phyloP scores from a whole-genome alignment of 805 yeast genomes.

The Sungouiozyma intestinalis region DNA sequence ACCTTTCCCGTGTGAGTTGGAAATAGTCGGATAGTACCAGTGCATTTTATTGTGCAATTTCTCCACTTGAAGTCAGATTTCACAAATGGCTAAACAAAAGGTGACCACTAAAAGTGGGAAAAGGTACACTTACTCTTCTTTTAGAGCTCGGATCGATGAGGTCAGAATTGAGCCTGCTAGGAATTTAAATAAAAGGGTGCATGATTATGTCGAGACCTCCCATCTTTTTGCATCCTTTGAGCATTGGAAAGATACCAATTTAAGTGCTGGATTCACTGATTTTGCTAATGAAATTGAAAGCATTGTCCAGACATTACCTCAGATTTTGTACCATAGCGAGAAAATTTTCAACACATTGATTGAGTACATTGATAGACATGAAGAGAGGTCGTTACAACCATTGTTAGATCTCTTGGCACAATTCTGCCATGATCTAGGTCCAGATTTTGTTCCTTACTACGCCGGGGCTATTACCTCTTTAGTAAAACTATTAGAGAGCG shows the following conservation, averaged over 20 bases:
- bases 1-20: background rate
- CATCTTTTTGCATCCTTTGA: conserved; percentile 70
- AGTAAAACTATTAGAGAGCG: conserved; percentile 33
- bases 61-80: no score
- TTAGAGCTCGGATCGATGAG: conserved; percentile 73
- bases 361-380: conserved; percentile 41
- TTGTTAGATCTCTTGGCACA: conserved; percentile 70
- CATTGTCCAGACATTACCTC: conserved; percentile 63
- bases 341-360: conserved; percentile 46
- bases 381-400: conserved; percentile 68
- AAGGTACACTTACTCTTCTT: conserved; percentile 59
- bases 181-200: conserved; percentile 46
- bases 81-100: conserved; percentile 29
- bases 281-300: conserved; percentile 48
- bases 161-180: conserved; percentile 71
- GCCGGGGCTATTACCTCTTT: conserved; percentile 41
- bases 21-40: background rate
- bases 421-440: conserved; percentile 84
- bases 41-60: no score
- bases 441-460: conserved; percentile 75
- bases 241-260: conserved; percentile 82
- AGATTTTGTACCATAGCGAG: conserved; percentile 60
- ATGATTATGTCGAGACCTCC: conserved; percentile 63
- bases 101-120: conserved; percentile 47
- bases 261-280: conserved; percentile 59